Base-by-base conservation (phyloP, 768 basidiomycete species). In the Serpula lacrymans region DNA sequence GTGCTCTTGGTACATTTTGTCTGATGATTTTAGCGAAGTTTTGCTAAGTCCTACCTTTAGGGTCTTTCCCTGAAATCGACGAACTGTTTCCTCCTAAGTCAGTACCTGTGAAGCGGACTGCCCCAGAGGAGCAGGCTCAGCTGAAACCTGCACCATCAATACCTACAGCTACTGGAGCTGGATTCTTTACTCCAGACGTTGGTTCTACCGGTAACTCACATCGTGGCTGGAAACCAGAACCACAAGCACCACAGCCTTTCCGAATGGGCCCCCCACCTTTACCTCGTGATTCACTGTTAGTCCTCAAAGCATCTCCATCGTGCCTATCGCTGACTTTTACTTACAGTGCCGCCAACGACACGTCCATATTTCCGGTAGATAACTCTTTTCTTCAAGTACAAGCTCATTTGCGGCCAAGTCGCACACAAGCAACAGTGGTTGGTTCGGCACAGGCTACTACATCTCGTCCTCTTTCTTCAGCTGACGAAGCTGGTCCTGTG, bases 401-500 rank as follows among this genome's bases (percentile, higher is more conserved):
- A 45, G 43, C 22, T 46, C 45, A 34, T 39, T 52, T 42, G 40
- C 48, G 49, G 53, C n/a, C n/a, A 46, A 14, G 36, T 18, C 69
- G 65, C 43, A 63, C 65, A 32, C 77, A 73, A 47, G 62, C 71
- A 37, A 50, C 53, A 14, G 62, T 63, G 47, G 51, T 53, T 37
- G 68, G 65, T 28, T 55, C 71, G 24, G 65, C 67, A 36, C 79
- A 79, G 54, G 66, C 67, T 37, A 69, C 72, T 52, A 62, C 70
- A 29, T 71, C 79, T 35, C 77, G 87, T 38, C 83, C 87, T 16
- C 77, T 88, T 42, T 88, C 87, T 42, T 88, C 88, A 24, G 81
- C 85, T 31, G 88, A 90, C 58, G 88, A 90, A 67, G 72, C 75
- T 39, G 88, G 86, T 30, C 88, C 88, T 24, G 80, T 79, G 37